These are phyloP conservation scores for Saccharomycopsis sp. DNA, from an alignment of 805 yeast genomes.

Conservation along the genomic window DNA sequence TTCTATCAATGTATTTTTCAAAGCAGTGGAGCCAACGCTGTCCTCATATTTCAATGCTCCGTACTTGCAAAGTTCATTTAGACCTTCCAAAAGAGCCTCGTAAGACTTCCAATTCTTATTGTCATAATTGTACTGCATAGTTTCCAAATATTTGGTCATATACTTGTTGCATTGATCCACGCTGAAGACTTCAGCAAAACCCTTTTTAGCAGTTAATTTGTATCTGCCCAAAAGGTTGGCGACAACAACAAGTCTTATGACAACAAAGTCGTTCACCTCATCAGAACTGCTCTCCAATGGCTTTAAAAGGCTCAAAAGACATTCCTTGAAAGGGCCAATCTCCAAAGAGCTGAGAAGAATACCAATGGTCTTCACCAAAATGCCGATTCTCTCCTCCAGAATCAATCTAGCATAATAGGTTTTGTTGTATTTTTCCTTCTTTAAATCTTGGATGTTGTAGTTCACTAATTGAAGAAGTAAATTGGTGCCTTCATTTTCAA, in stretches of 20 bases:
- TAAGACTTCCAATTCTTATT: slow-evolving; percentile 17
- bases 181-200: neutral
- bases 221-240: slow-evolving; percentile 10
- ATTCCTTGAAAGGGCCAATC: neutral
- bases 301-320: too few species aligned
- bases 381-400: slow-evolving; percentile 24
- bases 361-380: slow-evolving; percentile 25
- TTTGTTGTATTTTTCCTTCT: slow-evolving; percentile 10
- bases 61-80: slow-evolving; percentile 16
- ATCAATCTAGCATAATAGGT: slow-evolving; percentile 19
- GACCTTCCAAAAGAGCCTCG: slow-evolving; percentile 11
- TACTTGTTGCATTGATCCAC: neutral
- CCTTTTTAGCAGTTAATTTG: neutral
- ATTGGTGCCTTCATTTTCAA: neutral
- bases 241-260: slow-evolving; percentile 6
- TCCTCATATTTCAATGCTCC: too few species aligned
- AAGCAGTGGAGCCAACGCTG: slow-evolving; percentile 6
- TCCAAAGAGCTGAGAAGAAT: slow-evolving; percentile 19
- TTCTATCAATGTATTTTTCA: slow-evolving; percentile 20
- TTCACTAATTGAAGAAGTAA: slow-evolving; percentile 6
- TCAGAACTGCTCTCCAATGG: too few species aligned
- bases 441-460: neutral
- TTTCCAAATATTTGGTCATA: neutral
- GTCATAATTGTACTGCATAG: slow-evolving; percentile 5
- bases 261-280: slow-evolving; percentile 15